A percentile compares a stretch with the other conserved stretches of the same genome.
phyloP scores from a whole-genome alignment of 1,139 yeast genomes.

The Casaregolazyma lundiana region DNA sequence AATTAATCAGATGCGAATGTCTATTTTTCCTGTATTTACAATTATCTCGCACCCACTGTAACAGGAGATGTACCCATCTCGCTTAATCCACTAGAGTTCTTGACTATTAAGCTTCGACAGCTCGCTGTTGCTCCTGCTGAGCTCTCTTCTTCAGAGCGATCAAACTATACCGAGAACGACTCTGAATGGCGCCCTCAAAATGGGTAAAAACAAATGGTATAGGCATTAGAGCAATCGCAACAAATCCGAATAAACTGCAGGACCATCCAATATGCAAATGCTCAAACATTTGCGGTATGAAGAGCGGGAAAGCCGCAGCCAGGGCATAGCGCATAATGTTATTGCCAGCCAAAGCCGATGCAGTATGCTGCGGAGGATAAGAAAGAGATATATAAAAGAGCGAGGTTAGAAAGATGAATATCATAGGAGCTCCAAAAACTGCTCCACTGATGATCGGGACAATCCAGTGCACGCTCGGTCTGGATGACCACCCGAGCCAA shows the following conservation, averaged over 20 bases:
- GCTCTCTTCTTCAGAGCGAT: background rate
- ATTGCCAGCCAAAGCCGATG: slow-evolving; percentile 56
- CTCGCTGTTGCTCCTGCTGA: background rate
- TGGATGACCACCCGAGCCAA: slow-evolving; percentile 53
- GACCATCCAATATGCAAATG: slow-evolving; percentile 48
- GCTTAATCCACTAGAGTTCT: too few relatives aligned
- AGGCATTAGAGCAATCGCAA: slow-evolving; percentile 39
- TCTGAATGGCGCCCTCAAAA: slow-evolving; percentile 10
- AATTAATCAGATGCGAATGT: too few relatives aligned
- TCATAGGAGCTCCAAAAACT: slow-evolving; percentile 52
- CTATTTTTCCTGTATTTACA: too few relatives aligned
- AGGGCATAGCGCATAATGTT: slow-evolving; percentile 47
- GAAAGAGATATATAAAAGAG: slow-evolving; percentile 61
- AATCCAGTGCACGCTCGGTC: slow-evolving; percentile 52
- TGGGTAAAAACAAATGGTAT: slow-evolving; percentile 9
- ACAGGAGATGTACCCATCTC: too few relatives aligned
- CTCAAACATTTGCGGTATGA: slow-evolving; percentile 46
- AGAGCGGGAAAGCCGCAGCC: slow-evolving; percentile 59
- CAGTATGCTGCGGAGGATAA: slow-evolving; percentile 65
- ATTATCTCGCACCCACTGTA: too few relatives aligned
- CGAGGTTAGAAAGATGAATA: slow-evolving; percentile 48
- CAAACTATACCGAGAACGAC: background rate
- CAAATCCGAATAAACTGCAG: slow-evolving; percentile 42
- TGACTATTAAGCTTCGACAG: background rate
- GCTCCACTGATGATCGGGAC: slow-evolving; percentile 53